Percentiles rank a stretch among this genome's conserved stretches.
Conservation (phyloP, 345 rosid species). For the Citrus trifoliata region DNA sequence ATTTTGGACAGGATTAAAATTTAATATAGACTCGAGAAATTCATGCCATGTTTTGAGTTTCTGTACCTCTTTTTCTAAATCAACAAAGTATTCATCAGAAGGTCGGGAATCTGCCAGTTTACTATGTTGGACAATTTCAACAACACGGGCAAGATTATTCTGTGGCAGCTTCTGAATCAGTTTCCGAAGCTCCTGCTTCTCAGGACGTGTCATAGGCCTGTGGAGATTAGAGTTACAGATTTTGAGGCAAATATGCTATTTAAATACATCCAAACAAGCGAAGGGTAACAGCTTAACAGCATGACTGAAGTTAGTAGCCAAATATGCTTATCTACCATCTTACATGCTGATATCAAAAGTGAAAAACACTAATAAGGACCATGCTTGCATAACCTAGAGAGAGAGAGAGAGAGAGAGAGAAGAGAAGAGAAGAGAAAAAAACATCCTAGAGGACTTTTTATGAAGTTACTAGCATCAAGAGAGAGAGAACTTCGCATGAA, state of each 20-base stretch:
- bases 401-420: background rate
- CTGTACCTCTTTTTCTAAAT: constrained; percentile 48
- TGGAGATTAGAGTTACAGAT: constrained; percentile 17
- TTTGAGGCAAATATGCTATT: background rate
- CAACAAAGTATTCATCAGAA: constrained; percentile 29
- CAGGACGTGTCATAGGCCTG: constrained; percentile 51
- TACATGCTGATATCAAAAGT: background rate
- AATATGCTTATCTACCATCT: background rate
- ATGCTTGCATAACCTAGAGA: background rate
- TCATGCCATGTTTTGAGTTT: too few species aligned
- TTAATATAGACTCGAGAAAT: background rate
- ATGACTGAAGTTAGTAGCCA: background rate
- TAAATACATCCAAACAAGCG: background rate
- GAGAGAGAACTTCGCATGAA: background rate
- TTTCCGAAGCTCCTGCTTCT: constrained; percentile 45
- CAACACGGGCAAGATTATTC: constrained; percentile 42
- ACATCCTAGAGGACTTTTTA: background rate
- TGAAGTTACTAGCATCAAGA: background rate
- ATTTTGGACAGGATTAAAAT: background rate
- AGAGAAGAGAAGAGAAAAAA: background rate
- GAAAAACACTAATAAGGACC: background rate
- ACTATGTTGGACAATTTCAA: constrained; percentile 33
- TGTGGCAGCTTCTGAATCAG: constrained; percentile 47
- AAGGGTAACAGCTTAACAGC: background rate
- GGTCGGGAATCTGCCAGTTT: constrained; percentile 11